Conservation (phyloP, 108 stramenopile genomes). For the Cylindrotheca closterium region DNA sequence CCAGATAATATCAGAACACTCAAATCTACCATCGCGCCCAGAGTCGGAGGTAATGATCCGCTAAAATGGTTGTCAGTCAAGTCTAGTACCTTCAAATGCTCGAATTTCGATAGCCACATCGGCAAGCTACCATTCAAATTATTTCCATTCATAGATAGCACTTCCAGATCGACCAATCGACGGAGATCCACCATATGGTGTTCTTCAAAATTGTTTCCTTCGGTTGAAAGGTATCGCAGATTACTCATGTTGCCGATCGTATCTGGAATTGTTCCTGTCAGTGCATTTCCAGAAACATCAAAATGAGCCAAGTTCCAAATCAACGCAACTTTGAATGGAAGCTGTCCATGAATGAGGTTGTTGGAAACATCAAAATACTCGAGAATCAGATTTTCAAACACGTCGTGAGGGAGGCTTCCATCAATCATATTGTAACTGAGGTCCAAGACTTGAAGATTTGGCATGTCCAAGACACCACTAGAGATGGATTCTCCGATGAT, state of each 20-base stretch:
- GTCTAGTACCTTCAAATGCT: constrained; percentile 34
- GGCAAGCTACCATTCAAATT: constrained; percentile 37
- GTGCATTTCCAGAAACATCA: constrained; percentile 25
- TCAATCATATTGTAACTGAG: constrained; percentile 20
- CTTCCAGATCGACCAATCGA: constrained; percentile 27
- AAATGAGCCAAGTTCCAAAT: constrained; percentile 23
- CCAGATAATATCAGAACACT: constrained; percentile 29
- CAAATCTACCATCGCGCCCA: constrained; percentile 17
- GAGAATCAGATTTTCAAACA: constrained; percentile 6
- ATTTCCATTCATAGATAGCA: constrained; percentile 32
- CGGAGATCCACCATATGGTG: constrained; percentile 12
- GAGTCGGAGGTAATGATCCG: constrained; percentile 23
- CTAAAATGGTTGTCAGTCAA: constrained; percentile 35
- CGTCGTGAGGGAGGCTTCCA: constrained; percentile 23
- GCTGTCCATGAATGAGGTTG: constrained; percentile 13
- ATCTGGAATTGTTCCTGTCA: constrained; percentile 32
- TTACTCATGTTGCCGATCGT: constrained; percentile 18
- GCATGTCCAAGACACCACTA: constrained; percentile 4
- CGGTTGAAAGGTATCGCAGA: constrained; percentile 18
- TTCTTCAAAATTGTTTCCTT: constrained; percentile 8
- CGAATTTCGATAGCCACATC: constrained; percentile 25
- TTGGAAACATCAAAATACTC: constrained; percentile 21
- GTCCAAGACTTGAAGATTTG: constrained; percentile 19
- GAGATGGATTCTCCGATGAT: neutral
- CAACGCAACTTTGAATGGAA: constrained; percentile 20